Percentiles rank a stretch among this genome's conserved stretches.
Conservation (phyloP, 106 monocot species). For the Allium cepa region DNA sequence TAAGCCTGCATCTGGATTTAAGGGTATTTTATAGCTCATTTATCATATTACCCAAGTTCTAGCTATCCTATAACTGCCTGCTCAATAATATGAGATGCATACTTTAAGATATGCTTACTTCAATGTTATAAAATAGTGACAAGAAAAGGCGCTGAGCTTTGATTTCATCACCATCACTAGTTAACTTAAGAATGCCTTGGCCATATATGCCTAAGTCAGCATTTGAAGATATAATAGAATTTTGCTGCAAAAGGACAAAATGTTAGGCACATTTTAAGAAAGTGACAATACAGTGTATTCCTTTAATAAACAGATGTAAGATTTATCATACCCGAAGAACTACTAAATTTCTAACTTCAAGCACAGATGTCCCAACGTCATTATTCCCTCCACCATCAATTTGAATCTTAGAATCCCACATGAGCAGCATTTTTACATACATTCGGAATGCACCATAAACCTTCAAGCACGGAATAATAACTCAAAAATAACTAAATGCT, state of each 20-base stretch:
- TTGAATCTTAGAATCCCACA: slow-evolving; percentile 89
- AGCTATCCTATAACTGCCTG: no score
- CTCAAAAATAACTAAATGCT: neutral
- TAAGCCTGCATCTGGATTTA: no score
- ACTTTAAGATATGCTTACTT: slow-evolving; percentile 34
- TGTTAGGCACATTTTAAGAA: no score
- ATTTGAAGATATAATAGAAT: slow-evolving; percentile 84
- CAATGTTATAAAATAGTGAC: slow-evolving; percentile 88
- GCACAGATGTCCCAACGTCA: slow-evolving; percentile 61
- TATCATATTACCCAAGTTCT: no score
- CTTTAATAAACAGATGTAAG: no score
- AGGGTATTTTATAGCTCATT: no score
- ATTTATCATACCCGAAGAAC: slow-evolving; percentile 71
- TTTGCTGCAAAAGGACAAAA: slow-evolving; percentile 48
- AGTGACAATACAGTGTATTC: no score
- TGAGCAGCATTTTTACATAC: slow-evolving; percentile 92
- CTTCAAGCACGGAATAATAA: slow-evolving; percentile 28
- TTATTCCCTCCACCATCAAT: slow-evolving; percentile 81
- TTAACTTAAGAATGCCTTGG: slow-evolving; percentile 79
- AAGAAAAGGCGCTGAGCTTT: slow-evolving; percentile 79
- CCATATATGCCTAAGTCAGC: slow-evolving; percentile 76
- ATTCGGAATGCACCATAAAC: slow-evolving; percentile 95
- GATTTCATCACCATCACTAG: slow-evolving; percentile 81
- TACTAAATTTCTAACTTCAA: slow-evolving; percentile 84
- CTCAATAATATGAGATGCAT: no score